Evolutionary conservation across 1,284 basidiomycete genomes (phyloP).

Genomic region (Earliella scabrosa): DNA sequence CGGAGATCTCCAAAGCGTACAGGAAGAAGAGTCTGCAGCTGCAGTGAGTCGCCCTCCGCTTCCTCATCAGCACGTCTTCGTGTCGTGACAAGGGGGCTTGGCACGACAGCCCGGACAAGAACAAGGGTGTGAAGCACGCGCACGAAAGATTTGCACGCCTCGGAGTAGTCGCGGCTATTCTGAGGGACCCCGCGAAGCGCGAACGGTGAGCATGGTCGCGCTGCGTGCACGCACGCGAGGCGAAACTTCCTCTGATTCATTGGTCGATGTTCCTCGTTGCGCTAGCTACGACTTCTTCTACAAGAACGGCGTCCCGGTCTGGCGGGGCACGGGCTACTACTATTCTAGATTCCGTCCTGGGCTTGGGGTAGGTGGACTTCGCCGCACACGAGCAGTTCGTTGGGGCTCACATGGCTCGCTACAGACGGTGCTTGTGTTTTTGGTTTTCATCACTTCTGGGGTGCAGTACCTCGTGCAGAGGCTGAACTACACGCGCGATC

Average conservation of each 20-base stretch:
- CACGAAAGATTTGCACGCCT: conserved; percentile 89
- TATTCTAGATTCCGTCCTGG: conserved; percentile 93
- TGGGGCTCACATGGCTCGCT: conserved; percentile 16
- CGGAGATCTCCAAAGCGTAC: conserved; percentile 87
- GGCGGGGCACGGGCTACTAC: conserved; percentile 90
- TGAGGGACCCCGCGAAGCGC: conserved; percentile 77
- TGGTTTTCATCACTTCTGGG: conserved; percentile 72
- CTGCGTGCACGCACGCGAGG: conserved; percentile 1
- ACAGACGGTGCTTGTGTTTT: conserved; percentile 77
- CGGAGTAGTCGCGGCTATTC: conserved; percentile 83
- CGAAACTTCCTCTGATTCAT: neutral
- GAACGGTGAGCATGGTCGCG: conserved; percentile 67
- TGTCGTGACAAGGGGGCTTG: conserved; percentile 8
- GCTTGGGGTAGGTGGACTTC: conserved; percentile 59
- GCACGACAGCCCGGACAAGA: conserved; percentile 88
- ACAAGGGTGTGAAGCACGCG: conserved; percentile 78
- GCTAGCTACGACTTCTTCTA: conserved; percentile 87
- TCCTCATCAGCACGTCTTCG: neutral
- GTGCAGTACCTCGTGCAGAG: conserved; percentile 82
- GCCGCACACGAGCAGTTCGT: neutral
- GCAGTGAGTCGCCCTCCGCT: conserved; percentile 59
- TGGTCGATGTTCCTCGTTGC: neutral
- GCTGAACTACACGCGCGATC: conserved; percentile 78
- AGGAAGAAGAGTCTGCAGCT: conserved; percentile 85
- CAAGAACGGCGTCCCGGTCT: conserved; percentile 89